phyloP scores from a whole-genome alignment of 208 protist species.

The Porcisia deanei region DNA sequence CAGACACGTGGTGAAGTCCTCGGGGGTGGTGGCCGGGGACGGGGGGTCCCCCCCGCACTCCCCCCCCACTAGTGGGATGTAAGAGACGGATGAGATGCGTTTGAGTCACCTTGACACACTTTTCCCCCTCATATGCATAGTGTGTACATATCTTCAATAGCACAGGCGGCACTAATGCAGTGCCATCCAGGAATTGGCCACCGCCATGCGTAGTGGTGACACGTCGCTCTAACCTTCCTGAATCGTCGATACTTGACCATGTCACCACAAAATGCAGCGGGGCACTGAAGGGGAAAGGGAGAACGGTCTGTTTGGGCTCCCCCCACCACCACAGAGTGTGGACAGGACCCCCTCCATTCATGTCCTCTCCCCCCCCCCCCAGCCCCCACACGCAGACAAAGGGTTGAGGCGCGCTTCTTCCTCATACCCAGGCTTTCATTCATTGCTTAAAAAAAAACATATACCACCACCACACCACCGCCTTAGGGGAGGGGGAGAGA shows the following conservation, averaged over 20 bases:
- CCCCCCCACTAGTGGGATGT: not conserved
- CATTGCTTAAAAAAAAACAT: too few relatives aligned
- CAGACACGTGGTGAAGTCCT: not conserved
- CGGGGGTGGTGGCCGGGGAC: not conserved
- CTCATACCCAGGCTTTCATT: too few relatives aligned
- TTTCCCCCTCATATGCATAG: too few relatives aligned
- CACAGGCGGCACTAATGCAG: not conserved
- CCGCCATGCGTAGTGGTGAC: not conserved
- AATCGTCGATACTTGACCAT: not conserved
- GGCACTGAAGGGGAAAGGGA: not conserved
- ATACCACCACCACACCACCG: too few relatives aligned
- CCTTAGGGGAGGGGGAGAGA: too few relatives aligned
- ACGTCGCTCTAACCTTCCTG: not conserved
- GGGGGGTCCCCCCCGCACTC: not conserved
- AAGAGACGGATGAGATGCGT: not conserved
- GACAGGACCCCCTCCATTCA: not conserved
- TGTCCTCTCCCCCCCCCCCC: too few relatives aligned
- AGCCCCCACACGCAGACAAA: too few relatives aligned
- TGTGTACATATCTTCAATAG: too few relatives aligned
- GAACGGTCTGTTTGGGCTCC: not conserved
- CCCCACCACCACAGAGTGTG: not conserved
- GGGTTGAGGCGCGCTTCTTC: too few relatives aligned
- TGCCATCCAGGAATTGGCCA: not conserved
- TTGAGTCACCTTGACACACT: not conserved
- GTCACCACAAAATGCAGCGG: not conserved